Base-by-base conservation (phyloP, 345 rosid species). In the Eucalyptus microcorys region DNA sequence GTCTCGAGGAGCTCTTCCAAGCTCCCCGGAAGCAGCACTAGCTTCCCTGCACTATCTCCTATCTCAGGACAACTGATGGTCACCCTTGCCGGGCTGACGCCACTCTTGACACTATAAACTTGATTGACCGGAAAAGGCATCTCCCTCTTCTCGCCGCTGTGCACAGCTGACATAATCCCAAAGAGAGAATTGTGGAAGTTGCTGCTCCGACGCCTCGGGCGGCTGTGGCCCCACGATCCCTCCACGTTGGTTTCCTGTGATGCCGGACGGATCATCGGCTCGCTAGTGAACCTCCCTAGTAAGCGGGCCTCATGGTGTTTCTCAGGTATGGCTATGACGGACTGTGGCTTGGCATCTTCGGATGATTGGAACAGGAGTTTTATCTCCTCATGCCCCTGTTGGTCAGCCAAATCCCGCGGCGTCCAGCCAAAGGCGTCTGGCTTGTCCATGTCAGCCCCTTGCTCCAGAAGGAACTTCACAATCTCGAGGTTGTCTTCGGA, bases 331-430 rank as follows among this genome's bases (percentile, higher is more conserved):
- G 94, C 83, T 71, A 88, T 30, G 84, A 90, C 88, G 14, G 96
- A 47, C 61, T 93, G 94, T 7, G 86, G 86, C 90, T 91, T 90
- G 30, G 90, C 83, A n/a, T 93, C 95, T 49, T 86, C 61, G 49
- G 37, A 34, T 19, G 95, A 89, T 86, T 93, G 88, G 88, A 96
- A 96, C 14, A 96, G 50, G 47, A 40, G 37, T 91, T 93, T 94
- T 87, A 96, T 96, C 61, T 96, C 97, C 85, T 96, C 98, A 30
- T 95, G 99, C 10, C 97, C 98, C 87, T 96, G 98, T 90, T 96
- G 98, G 27, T 96, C 98, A 24, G 98, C 99, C 86, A 97, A 94
- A 88, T 92, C 95, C 89, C 91, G 92, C 0, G 98, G 93, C 13
- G 95, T 95, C 98, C 99, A 96, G 30, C 95, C 92, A 10, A 93